phyloP scores from a whole-genome alignment of 306 rosid genomes.

The Fagus sylvatica region DNA sequence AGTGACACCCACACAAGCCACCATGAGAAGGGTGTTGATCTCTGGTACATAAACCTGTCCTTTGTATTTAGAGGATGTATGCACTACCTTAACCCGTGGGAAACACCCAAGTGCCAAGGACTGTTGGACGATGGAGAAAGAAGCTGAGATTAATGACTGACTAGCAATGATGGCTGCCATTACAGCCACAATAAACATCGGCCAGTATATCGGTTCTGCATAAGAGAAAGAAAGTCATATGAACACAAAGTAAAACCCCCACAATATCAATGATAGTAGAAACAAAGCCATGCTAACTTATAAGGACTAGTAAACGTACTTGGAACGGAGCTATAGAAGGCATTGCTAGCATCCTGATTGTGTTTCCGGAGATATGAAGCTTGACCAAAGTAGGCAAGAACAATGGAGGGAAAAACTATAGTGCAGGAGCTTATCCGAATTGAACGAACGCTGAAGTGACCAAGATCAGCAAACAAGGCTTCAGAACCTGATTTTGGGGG shows the following conservation, averaged over 20 bases:
- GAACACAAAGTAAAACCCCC: too few species aligned
- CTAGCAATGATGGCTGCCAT: conserved; percentile 73
- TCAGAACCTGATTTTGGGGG: conserved; percentile 16
- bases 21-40: conserved; percentile 64
- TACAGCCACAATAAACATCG: conserved; percentile 62
- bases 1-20: conserved; percentile 73
- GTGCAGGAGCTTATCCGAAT: conserved; percentile 26
- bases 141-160: conserved; percentile 79
- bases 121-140: conserved; percentile 78
- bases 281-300: neutral
- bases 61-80: conserved; percentile 61
- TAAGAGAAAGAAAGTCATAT: neutral
- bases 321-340: conserved; percentile 21
- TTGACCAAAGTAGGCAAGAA: conserved; percentile 25
- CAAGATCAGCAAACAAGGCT: conserved; percentile 35
- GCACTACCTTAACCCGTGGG: conserved; percentile 72
- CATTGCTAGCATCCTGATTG: neutral
- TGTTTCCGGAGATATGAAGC: conserved; percentile 26
- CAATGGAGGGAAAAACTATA: conserved; percentile 16
- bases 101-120: conserved; percentile 77
- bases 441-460: conserved; percentile 27
- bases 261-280: neutral
- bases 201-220: conserved; percentile 67
- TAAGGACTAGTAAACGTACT: neutral
- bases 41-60: conserved; percentile 87